These are phyloP conservation scores for Apiospora hydei DNA, from an alignment of 2,329 filamentous ascomycete genomes.

Conservation along the genomic window DNA sequence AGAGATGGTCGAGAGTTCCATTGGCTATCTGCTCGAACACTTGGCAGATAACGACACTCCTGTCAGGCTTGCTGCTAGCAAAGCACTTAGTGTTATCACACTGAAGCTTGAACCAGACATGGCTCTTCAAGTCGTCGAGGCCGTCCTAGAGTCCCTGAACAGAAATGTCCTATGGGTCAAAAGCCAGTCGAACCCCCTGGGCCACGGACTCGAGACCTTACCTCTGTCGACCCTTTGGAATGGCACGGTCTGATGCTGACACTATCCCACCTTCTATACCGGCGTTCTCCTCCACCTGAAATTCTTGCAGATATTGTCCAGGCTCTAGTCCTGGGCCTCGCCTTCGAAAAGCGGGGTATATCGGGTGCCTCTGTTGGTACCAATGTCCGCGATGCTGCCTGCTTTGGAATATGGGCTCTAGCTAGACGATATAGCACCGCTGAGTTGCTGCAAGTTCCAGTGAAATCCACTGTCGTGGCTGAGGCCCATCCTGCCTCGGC, in stretches of 20 bases:
- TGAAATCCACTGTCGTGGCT: conserved; percentile 51
- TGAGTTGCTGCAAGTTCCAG: conserved; percentile 73
- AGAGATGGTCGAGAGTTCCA: conserved; percentile 77
- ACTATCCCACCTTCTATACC: conserved; percentile 84
- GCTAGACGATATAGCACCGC: conserved; percentile 84
- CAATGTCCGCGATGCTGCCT: conserved; percentile 93
- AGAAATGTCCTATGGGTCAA: conserved; percentile 63
- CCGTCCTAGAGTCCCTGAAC: conserved; percentile 75
- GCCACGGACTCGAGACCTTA: conserved; percentile 64
- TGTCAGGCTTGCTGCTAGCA: conserved; percentile 89
- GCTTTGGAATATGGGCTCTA: conserved; percentile 94
- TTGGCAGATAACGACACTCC: conserved; percentile 90
- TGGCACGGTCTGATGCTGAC: conserved; percentile 96
- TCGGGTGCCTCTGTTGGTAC: conserved; percentile 86
- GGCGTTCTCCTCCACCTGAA: conserved; percentile 75
- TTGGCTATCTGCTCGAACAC: conserved; percentile 80
- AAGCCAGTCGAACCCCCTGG: conserved; percentile 44
- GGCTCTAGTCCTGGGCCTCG: conserved; percentile 78
- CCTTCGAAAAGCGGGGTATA: conserved; percentile 87
- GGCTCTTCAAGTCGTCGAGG: conserved; percentile 86
- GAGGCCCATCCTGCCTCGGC: conserved; percentile 45
- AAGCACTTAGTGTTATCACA: conserved; percentile 87
- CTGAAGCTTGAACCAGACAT: conserved; percentile 81
- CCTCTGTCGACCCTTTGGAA: conserved; percentile 78
- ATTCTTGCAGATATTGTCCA: conserved; percentile 78